A percentile compares a stretch with the other conserved stretches of the same genome.
Conservation (phyloP, 306 rosid species). For the Albizia julibrissin region DNA sequence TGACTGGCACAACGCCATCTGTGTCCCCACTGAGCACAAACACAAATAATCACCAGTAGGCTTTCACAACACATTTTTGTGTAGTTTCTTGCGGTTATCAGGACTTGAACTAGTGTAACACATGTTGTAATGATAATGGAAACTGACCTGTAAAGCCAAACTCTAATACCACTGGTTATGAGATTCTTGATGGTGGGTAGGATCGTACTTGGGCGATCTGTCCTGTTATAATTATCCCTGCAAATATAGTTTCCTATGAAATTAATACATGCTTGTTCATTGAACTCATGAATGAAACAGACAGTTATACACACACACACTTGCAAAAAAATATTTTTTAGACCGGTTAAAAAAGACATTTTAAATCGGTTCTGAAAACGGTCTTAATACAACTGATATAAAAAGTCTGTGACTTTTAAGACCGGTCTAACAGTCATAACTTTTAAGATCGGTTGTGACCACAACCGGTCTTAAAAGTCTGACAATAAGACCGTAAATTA, state of each 20-base stretch:
- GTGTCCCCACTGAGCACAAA: constrained; percentile 44
- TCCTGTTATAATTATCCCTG: constrained; percentile 34
- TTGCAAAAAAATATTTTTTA: too few species aligned
- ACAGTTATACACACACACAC: constrained; percentile 23
- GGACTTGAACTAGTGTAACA: neutral
- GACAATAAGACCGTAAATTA: too few species aligned
- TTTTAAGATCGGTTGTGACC: too few species aligned
- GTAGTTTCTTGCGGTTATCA: neutral
- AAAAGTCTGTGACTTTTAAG: too few species aligned
- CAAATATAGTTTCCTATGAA: neutral
- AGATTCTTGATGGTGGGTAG: constrained; percentile 39
- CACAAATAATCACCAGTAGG: neutral
- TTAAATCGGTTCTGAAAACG: too few species aligned
- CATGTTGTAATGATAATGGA: neutral
- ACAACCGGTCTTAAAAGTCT: too few species aligned
- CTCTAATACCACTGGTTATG: neutral
- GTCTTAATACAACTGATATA: too few species aligned
- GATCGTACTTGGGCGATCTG: constrained; percentile 31
- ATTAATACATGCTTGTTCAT: neutral
- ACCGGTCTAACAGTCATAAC: too few species aligned
- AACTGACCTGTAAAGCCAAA: constrained; percentile 47
- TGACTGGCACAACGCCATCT: constrained; percentile 49
- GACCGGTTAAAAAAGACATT: too few species aligned
- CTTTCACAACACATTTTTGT: neutral
- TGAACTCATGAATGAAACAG: neutral